Percentiles rank a stretch among this genome's conserved stretches.
Conservation (phyloP, 2,329 filamentous ascomycete genomes). For the Aureobasidium namibiae region DNA sequence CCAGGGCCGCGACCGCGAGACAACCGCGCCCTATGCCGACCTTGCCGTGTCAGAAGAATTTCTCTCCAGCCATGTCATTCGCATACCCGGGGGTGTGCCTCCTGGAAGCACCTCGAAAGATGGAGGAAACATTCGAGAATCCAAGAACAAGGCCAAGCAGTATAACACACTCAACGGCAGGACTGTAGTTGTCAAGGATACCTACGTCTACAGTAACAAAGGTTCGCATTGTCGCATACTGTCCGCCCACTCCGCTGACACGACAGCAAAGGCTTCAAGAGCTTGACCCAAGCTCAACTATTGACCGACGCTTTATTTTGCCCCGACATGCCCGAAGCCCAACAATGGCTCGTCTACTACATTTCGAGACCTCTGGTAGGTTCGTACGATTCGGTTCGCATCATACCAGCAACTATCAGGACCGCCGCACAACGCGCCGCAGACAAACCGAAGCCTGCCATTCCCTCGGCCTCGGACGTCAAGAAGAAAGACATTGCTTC, state of each 20-base stretch:
- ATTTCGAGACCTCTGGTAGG: slow-evolving; percentile 85
- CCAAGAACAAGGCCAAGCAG: slow-evolving; percentile 85
- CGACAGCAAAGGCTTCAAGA: slow-evolving; percentile 60
- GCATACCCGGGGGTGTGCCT: slow-evolving; percentile 55
- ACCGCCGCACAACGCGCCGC: slow-evolving; percentile 22
- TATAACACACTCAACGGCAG: slow-evolving; percentile 88
- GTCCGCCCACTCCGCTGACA: not conserved
- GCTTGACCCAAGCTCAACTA: slow-evolving; percentile 79
- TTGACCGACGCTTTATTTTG: slow-evolving; percentile 81
- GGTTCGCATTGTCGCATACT: slow-evolving; percentile 27
- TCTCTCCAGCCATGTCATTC: slow-evolving; percentile 90
- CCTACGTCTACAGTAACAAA: slow-evolving; percentile 91
- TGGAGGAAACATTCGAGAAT: slow-evolving; percentile 60
- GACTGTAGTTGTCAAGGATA: slow-evolving; percentile 90
- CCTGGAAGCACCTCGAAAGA: slow-evolving; percentile 41
- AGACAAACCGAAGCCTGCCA: slow-evolving; percentile 15
- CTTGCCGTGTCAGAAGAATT: slow-evolving; percentile 88
- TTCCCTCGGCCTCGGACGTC: slow-evolving; percentile 33
- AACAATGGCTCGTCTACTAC: slow-evolving; percentile 95
- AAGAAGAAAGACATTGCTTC: slow-evolving; percentile 85
- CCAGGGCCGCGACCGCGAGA: slow-evolving; percentile 79
- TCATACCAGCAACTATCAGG: slow-evolving; percentile 53
- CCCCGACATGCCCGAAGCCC: slow-evolving; percentile 76
- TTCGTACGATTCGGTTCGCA: slow-evolving; percentile 66
- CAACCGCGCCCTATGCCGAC: slow-evolving; percentile 66